Conservation (phyloP, 164 flowering plant genomes). For the Macadamia tetraphylla region DNA sequence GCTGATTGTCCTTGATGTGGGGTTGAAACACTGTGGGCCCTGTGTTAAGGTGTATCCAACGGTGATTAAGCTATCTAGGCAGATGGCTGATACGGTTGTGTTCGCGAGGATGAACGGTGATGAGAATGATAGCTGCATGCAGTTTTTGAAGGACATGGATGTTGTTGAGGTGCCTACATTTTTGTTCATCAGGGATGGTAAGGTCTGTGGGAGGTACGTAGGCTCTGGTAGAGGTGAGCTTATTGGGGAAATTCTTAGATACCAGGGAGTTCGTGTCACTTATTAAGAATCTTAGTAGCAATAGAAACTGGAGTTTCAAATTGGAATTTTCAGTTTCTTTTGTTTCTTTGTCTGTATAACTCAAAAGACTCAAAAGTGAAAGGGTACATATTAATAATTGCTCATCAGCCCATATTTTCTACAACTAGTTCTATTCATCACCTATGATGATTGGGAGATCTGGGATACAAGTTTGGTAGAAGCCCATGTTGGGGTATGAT, state of each 20-base stretch:
- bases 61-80: conserved; percentile 73
- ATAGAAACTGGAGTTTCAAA: too few species aligned
- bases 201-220: conserved; percentile 78
- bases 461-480: too few species aligned
- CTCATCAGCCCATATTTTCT: too few species aligned
- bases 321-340: too few species aligned
- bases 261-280: conserved; percentile 92
- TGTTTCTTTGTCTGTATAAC: too few species aligned
- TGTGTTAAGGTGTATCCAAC: conserved; percentile 97
- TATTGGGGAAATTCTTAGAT: conserved; percentile 87
- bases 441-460: too few species aligned
- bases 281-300: background rate
- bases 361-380: too few species aligned
- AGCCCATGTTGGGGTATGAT: too few species aligned
- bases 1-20: conserved; percentile 84
- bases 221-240: conserved; percentile 97
- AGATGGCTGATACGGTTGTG: conserved; percentile 71
- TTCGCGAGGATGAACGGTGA: conserved; percentile 97
- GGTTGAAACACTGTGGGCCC: conserved; percentile 94
- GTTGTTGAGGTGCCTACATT: conserved; percentile 92
- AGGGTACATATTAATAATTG: too few species aligned
- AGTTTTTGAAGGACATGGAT: conserved; percentile 77
- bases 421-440: too few species aligned
- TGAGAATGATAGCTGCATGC: conserved; percentile 93
- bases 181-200: conserved; percentile 80